phyloP scores from a whole-genome alignment of 1,284 basidiomycete species.

The Phellinidium pouzarii region DNA sequence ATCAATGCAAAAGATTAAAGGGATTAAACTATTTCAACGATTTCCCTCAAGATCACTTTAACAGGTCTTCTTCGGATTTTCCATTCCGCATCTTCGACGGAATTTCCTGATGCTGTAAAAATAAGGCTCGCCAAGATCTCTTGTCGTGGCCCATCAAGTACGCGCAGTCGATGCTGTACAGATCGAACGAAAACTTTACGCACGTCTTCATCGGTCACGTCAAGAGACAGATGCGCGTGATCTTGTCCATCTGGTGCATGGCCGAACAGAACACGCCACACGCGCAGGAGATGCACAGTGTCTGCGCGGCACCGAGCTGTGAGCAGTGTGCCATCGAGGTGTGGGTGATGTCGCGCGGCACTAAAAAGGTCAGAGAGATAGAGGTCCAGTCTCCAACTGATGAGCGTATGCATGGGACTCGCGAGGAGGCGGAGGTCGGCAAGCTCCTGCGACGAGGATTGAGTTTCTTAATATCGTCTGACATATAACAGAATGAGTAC shows the following conservation, averaged over 20 bases:
- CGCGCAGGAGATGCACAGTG: conserved; percentile 53
- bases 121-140: conserved; percentile 58
- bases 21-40: conserved; percentile 17
- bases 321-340: conserved; percentile 61
- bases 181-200: conserved; percentile 62
- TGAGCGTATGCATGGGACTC: conserved; percentile 32
- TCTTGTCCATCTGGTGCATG: conserved; percentile 24
- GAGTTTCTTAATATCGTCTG: not conserved
- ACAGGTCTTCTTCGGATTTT: conserved; percentile 15
- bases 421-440: conserved; percentile 15
- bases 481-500: not conserved
- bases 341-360: conserved; percentile 62
- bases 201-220: conserved; percentile 65
- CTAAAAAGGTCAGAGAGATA: conserved; percentile 68
- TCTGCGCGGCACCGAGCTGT: conserved; percentile 53
- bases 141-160: conserved; percentile 58
- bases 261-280: conserved; percentile 48
- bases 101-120: conserved; percentile 30
- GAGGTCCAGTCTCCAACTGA: conserved; percentile 44
- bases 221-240: conserved; percentile 31
- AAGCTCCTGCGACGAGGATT: conserved; percentile 11
- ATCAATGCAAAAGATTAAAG: not conserved
- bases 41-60: conserved; percentile 18
- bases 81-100: conserved; percentile 10
- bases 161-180: conserved; percentile 62